Evolutionary conservation across 2,329 filamentous ascomycete species (phyloP).

Genomic region (Cercospora sp.): DNA sequence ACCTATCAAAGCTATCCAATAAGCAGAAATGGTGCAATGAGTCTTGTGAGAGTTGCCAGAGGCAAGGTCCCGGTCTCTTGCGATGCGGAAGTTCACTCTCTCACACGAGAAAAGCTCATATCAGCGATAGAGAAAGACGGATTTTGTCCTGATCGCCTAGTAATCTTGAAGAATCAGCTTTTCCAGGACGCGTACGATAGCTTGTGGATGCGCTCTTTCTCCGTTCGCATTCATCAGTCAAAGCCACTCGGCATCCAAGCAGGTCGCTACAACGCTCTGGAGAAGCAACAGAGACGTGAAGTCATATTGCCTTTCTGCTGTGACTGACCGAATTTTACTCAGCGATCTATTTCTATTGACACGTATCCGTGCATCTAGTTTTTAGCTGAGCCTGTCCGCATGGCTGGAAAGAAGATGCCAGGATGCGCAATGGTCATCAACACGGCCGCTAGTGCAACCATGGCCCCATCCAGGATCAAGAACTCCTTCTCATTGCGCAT

Average conservation of each 20-base stretch:
- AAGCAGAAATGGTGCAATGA: background rate
- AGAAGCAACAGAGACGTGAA: background rate
- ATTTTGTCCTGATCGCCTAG: too few species aligned
- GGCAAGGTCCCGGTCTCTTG: background rate
- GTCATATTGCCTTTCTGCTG: background rate
- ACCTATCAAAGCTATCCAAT: background rate
- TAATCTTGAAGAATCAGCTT: too few species aligned
- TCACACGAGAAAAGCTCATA: too few species aligned
- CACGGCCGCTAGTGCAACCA: slow-evolving; percentile 47
- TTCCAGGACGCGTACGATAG: too few species aligned
- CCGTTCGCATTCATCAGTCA: background rate
- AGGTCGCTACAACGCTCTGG: background rate
- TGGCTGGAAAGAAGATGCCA: slow-evolving; percentile 44
- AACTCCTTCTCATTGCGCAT: slow-evolving; percentile 52
- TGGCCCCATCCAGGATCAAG: slow-evolving; percentile 50
- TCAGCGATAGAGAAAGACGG: too few species aligned
- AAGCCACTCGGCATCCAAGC: background rate
- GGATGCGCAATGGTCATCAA: slow-evolving; percentile 48
- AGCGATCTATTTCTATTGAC: background rate
- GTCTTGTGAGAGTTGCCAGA: background rate
- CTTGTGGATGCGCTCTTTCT: background rate
- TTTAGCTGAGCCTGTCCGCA: slow-evolving; percentile 8
- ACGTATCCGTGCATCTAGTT: background rate
- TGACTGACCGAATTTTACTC: background rate
- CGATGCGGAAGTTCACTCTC: too few species aligned